These are phyloP conservation scores for Cardiospermum halicacabum DNA, from an alignment of 345 rosid species.

Conservation along the genomic window DNA sequence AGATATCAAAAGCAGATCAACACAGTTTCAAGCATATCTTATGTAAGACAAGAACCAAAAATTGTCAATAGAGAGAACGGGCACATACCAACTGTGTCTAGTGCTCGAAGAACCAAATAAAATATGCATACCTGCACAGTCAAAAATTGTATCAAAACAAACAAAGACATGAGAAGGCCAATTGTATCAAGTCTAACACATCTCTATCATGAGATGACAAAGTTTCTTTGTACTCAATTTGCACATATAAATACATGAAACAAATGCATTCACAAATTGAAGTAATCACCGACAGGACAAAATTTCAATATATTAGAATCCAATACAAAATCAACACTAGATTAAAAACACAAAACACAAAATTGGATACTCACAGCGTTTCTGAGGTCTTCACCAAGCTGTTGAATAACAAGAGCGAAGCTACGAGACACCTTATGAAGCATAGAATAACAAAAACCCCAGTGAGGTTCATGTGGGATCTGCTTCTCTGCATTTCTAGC, in stretches of 20 bases:
- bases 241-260: background rate
- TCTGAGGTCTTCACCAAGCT: slow-evolving; percentile 72
- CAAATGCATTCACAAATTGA: background rate
- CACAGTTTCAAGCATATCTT: background rate
- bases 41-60: background rate
- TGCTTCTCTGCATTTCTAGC: slow-evolving; percentile 70
- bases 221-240: background rate
- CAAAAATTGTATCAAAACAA: background rate
- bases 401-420: slow-evolving; percentile 88
- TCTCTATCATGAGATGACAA: background rate
- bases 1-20: background rate
- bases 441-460: slow-evolving; percentile 91
- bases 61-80: slow-evolving; percentile 12
- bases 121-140: slow-evolving; percentile 78
- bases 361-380: slow-evolving; percentile 62
- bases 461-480: slow-evolving; percentile 86
- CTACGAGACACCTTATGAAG: slow-evolving; percentile 90
- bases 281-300: background rate
- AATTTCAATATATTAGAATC: background rate
- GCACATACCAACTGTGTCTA: slow-evolving; percentile 89
- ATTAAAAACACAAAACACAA: background rate
- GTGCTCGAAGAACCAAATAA: slow-evolving; percentile 94
- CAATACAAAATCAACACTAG: background rate
- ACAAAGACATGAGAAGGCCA: background rate
- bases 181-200: background rate